Percentiles rank a stretch among this genome's conserved stretches.
Conservation (phyloP, 306 rosid species). For the Prunus campanulata region DNA sequence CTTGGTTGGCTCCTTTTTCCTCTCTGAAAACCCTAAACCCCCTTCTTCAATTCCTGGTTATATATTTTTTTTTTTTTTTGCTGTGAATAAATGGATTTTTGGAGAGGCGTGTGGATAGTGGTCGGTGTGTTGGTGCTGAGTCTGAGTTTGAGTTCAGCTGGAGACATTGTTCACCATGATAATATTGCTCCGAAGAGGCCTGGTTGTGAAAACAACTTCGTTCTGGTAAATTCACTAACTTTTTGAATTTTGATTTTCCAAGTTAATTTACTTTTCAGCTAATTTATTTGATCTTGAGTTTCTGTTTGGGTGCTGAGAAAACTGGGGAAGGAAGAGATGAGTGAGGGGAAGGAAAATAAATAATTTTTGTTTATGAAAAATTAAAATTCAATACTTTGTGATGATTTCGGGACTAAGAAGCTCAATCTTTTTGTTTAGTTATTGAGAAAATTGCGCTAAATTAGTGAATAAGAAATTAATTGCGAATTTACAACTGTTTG, state of each 20-base stretch:
- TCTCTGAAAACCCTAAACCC: constrained; percentile 33
- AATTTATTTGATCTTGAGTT: constrained; percentile 9
- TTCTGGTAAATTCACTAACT: constrained; percentile 54
- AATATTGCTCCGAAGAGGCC: constrained; percentile 73
- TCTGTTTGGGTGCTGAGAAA: constrained; percentile 30
- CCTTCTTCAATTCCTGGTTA: neutral
- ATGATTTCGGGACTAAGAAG: neutral
- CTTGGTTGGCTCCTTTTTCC: constrained; percentile 11
- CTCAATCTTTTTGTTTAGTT: neutral
- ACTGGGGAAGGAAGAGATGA: neutral
- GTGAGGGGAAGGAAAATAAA: neutral
- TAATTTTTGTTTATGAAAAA: neutral
- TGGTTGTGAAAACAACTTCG: constrained; percentile 89
- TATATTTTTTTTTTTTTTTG: neutral
- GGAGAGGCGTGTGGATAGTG: constrained; percentile 31
- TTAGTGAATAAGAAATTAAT: neutral
- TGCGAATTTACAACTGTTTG: neutral
- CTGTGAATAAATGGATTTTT: constrained; percentile 46
- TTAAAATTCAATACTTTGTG: neutral
- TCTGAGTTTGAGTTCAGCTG: constrained; percentile 54
- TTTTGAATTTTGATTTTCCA: neutral
- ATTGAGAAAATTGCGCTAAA: neutral
- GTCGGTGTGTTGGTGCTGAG: constrained; percentile 35
- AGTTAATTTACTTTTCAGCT: neutral
- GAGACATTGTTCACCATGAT: constrained; percentile 93